phyloP scores from a whole-genome alignment of 2,329 filamentous ascomycete species.

The Lachnellula arida region DNA sequence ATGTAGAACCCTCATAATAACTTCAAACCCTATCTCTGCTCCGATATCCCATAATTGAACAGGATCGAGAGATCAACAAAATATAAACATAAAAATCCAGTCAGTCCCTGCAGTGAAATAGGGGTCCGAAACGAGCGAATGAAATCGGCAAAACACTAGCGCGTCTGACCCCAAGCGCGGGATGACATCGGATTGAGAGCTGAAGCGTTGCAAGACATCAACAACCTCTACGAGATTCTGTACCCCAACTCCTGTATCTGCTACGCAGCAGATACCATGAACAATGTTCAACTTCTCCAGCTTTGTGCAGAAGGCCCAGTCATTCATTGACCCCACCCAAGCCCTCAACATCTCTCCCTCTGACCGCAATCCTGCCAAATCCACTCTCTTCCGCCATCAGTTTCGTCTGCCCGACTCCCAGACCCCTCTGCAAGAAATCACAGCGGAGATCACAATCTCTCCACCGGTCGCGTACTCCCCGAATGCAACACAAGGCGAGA shows the following conservation, averaged over 20 bases:
- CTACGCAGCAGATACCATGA: conserved; percentile 29
- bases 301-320: conserved; percentile 93
- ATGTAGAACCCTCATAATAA: too few species aligned
- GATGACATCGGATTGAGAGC: conserved; percentile 8
- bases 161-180: conserved; percentile 2
- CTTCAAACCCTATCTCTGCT: too few species aligned
- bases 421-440: conserved; percentile 92
- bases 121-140: neutral
- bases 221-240: neutral
- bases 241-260: neutral
- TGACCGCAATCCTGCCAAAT: conserved; percentile 82
- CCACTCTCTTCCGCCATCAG: conserved; percentile 88
- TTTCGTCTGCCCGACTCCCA: conserved; percentile 92
- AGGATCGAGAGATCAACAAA: too few species aligned
- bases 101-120: neutral
- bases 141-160: conserved; percentile 1
- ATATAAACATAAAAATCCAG: too few species aligned
- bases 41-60: too few species aligned
- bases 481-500: conserved; percentile 65
- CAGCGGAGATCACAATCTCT: conserved; percentile 86
- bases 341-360: conserved; percentile 67
- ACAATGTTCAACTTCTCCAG: conserved; percentile 64
- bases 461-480: conserved; percentile 43
- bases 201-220: neutral
- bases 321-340: conserved; percentile 85